Base-by-base conservation (phyloP, 305 asterid genomes). In the Coffea humblotiana region DNA sequence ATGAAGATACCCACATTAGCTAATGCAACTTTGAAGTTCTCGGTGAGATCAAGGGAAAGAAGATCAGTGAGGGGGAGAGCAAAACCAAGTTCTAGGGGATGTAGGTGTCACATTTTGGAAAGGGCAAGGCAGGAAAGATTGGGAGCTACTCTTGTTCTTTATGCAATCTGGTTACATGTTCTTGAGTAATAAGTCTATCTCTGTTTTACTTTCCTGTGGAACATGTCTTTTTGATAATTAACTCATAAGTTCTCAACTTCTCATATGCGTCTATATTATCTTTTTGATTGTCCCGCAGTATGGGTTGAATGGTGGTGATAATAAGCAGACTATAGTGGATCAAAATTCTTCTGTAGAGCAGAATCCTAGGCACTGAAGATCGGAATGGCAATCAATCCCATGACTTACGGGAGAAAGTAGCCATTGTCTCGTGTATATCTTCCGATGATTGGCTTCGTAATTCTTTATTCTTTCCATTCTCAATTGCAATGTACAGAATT, bases 291-390 rank as follows among this genome's bases (percentile, higher is more conserved):
- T 29, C 13, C 32, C 71, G 11, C 65, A 83, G 97, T 92, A 90
- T 78, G 91, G 91, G 75, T 79, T 90, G 77, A 80, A 80, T 76
- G 78, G 87, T 63, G 87, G 84, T 14, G 92, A 87, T n/a, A 61
- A 78, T 29, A 90, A 82, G 74, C 82, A 78, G 78, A 72, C 6
- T 83, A n/a, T 67, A 49, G 60, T 63, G 79, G 76, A 79, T 79
- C 86, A 78, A 79, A 84, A 65, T 78, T 61, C 83, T 37, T 85
- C 89, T 49, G 37, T 65, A 67, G 88, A 85, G 76, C 79, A 35
- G 23, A 29, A 40, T 51, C 61, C 51, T 71, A 71, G 80, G 78
- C 82, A 86, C 65, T 78, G 85, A 80, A 86, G 76, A 72, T 51
- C 35, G 29, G 25, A 18, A 19, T 40, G 48, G 61, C 68, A 37